These are phyloP conservation scores for Grigorovia humatica DNA, from an alignment of 805 yeast genomes.

Conservation along the genomic window DNA sequence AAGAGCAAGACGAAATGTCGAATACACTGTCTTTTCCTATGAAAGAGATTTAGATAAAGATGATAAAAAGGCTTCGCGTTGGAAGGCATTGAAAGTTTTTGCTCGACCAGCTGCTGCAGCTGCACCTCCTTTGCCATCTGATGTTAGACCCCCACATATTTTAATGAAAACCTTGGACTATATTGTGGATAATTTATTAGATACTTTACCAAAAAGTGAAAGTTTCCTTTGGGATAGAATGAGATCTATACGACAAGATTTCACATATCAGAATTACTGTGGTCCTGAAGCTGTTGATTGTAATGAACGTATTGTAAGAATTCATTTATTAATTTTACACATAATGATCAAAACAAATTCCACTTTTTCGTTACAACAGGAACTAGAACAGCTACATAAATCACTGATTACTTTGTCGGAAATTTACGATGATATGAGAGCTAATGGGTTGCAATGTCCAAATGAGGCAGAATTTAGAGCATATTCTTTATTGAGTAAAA, in stretches of 20 bases:
- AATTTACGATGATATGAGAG: slow-evolving; percentile 71
- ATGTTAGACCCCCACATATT: slow-evolving; percentile 86
- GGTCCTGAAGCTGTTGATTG: slow-evolving; percentile 94
- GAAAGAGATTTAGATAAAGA: slow-evolving; percentile 48
- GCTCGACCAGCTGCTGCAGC: slow-evolving; percentile 97
- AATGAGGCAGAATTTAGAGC: slow-evolving; percentile 93
- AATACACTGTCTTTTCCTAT: slow-evolving; percentile 70
- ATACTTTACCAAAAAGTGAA: slow-evolving; percentile 71
- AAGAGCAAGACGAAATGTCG: slow-evolving; percentile 75
- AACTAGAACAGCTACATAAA: slow-evolving; percentile 86
- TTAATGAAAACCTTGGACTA: slow-evolving; percentile 59
- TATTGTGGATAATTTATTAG: slow-evolving; percentile 52
- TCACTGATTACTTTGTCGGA: slow-evolving; percentile 82
- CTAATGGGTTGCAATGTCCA: slow-evolving; percentile 56
- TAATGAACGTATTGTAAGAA: slow-evolving; percentile 81
- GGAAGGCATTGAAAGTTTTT: slow-evolving; percentile 76
- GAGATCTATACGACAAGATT: slow-evolving; percentile 91
- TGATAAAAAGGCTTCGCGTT: slow-evolving; percentile 45
- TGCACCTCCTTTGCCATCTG: slow-evolving; percentile 95
- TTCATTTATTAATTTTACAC: slow-evolving; percentile 74
- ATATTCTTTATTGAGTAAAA: slow-evolving; percentile 67
- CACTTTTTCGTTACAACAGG: slow-evolving; percentile 90
- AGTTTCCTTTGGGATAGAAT: slow-evolving; percentile 96
- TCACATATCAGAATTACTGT: slow-evolving; percentile 85
- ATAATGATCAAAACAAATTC: slow-evolving; percentile 64